phyloP scores from a whole-genome alignment of 2,329 filamentous ascomycete genomes.

The Aspergillus costaricaensis region DNA sequence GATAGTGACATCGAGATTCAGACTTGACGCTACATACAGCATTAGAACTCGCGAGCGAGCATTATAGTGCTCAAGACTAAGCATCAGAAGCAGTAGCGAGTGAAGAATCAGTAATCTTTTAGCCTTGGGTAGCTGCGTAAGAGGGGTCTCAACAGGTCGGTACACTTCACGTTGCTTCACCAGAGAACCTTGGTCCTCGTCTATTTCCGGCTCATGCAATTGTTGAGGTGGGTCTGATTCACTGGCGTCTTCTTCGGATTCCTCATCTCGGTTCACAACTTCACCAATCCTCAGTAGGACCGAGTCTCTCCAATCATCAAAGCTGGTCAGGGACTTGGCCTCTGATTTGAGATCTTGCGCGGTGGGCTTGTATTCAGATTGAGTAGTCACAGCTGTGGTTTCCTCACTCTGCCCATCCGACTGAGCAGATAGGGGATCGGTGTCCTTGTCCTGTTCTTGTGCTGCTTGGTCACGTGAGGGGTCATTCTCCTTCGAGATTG shows the following conservation, averaged over 20 bases:
- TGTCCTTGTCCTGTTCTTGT: constrained; percentile 28
- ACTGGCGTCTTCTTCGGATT: constrained; percentile 39
- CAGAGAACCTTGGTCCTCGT: constrained; percentile 28
- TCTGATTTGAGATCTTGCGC: constrained; percentile 56
- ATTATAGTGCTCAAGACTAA: constrained; percentile 77
- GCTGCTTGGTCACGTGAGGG: constrained; percentile 23
- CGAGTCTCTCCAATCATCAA: constrained; percentile 75
- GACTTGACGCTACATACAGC: constrained; percentile 67
- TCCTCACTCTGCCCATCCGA: constrained; percentile 5
- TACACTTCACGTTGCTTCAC: constrained; percentile 48
- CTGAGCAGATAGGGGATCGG: constrained; percentile 1
- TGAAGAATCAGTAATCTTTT: constrained; percentile 69
- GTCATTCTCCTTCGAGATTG: constrained; percentile 13
- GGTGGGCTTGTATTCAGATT: constrained; percentile 14
- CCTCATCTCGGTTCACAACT: constrained; percentile 59
- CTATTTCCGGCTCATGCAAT: constrained; percentile 25
- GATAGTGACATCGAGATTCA: constrained; percentile 66
- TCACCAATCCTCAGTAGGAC: constrained; percentile 72
- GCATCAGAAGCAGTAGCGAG: constrained; percentile 67
- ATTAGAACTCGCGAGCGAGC: constrained; percentile 73
- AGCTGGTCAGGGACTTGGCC: constrained; percentile 66
- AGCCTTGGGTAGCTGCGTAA: constrained; percentile 45
- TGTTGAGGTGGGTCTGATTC: constrained; percentile 31
- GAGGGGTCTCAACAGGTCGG: constrained; percentile 60
- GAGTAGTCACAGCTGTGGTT: neutral